These are phyloP conservation scores for Micractinium sp. DNA, from an alignment of 139 green algal genomes.

Conservation along the genomic window DNA sequence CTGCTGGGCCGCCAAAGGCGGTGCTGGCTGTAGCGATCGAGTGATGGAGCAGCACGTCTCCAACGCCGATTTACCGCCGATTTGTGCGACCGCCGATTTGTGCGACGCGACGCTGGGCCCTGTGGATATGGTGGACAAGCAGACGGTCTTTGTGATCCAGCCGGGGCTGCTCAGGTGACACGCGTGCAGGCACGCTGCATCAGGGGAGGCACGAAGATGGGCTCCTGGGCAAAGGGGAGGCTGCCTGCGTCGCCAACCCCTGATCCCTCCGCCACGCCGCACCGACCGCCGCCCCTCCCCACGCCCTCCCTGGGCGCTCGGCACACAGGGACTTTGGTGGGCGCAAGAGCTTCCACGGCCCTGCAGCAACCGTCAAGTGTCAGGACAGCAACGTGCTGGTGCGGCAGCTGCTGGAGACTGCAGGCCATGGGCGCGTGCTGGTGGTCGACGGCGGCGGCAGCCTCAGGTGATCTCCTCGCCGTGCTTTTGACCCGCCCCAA, in stretches of 20 bases:
- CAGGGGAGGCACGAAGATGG: too few species aligned
- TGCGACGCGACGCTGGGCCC: constrained; percentile 6
- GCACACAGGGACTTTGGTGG: constrained; percentile 77
- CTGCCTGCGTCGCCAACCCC: not conserved
- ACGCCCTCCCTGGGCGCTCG: not conserved
- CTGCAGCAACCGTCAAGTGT: constrained; percentile 81
- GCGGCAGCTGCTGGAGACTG: constrained; percentile 79
- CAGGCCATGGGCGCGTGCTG: constrained; percentile 83
- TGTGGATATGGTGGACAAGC: not conserved
- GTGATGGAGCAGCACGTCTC: not conserved
- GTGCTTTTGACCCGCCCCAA: not conserved
- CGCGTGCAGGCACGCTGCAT: too few species aligned
- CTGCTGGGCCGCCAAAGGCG: too few species aligned
- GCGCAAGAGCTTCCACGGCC: constrained; percentile 68
- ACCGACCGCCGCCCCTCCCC: not conserved
- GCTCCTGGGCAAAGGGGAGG: too few species aligned
- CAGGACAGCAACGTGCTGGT: constrained; percentile 96
- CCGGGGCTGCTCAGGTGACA: constrained; percentile 17
- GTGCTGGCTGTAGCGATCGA: too few species aligned
- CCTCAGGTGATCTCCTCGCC: constrained; percentile 66
- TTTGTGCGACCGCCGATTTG: constrained; percentile 24
- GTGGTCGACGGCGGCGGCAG: constrained; percentile 92
- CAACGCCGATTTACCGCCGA: too few species aligned
- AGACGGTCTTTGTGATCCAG: not conserved
- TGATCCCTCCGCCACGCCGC: too few species aligned